Percentiles rank a stretch among this genome's conserved stretches.
phyloP scores from a whole-genome alignment of 2,329 filamentous ascomycete genomes.

The Clonostachys rosea region DNA sequence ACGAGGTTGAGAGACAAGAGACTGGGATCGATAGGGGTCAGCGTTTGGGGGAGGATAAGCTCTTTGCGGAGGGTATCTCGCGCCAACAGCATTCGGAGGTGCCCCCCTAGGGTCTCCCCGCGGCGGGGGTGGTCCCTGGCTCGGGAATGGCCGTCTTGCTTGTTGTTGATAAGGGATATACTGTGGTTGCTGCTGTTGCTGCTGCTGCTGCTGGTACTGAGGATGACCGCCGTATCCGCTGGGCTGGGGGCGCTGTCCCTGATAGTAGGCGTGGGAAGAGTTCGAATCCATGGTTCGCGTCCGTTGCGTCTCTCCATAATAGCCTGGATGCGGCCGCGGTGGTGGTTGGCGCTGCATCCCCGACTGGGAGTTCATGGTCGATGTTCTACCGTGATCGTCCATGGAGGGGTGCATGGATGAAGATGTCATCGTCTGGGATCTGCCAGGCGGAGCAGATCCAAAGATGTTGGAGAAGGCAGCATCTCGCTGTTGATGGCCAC shows the following conservation, averaged over 20 bases:
- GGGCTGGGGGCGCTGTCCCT: slow-evolving; percentile 41
- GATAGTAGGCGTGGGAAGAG: slow-evolving; percentile 47
- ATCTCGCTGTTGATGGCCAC: slow-evolving; percentile 68
- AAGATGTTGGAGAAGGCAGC: slow-evolving; percentile 96
- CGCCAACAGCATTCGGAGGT: slow-evolving; percentile 32
- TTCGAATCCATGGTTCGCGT: slow-evolving; percentile 12
- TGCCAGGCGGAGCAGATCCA: slow-evolving; percentile 77
- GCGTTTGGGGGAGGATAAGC: slow-evolving; percentile 67
- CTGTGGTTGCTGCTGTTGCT: slow-evolving; percentile 27
- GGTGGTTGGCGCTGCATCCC: slow-evolving; percentile 61
- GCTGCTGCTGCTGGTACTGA: slow-evolving; percentile 43
- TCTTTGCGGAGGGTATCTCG: slow-evolving; percentile 45
- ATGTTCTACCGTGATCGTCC: slow-evolving; percentile 61
- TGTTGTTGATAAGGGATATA: slow-evolving; percentile 20
- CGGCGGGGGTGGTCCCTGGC: slow-evolving; percentile 44
- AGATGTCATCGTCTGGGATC: slow-evolving; percentile 93
- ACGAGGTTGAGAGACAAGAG: slow-evolving; percentile 72
- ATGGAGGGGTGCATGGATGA: slow-evolving; percentile 52
- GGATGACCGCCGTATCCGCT: slow-evolving; percentile 14
- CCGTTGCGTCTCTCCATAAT: slow-evolving; percentile 25
- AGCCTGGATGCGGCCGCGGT: slow-evolving; percentile 38
- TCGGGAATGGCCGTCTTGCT: slow-evolving; percentile 32
- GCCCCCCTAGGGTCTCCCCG: slow-evolving; percentile 59
- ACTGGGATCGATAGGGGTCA: slow-evolving; percentile 89
- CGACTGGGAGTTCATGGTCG: slow-evolving; percentile 63